These are phyloP conservation scores for Anastatica hierochuntica DNA, from an alignment of 345 rosid species.

Conservation along the genomic window DNA sequence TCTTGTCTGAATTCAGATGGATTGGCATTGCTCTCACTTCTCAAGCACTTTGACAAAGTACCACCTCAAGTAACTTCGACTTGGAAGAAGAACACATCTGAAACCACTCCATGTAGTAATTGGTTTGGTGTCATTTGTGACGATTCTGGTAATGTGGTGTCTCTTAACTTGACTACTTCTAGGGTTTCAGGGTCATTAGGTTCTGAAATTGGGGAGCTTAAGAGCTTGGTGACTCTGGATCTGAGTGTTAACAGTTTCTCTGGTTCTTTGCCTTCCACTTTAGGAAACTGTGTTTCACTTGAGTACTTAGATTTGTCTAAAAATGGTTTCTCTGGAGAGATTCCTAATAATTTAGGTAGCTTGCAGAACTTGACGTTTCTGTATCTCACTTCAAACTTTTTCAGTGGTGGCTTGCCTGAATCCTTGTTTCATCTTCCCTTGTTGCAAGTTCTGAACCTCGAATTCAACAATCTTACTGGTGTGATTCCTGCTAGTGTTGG, in stretches of 20 bases:
- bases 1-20: constrained; percentile 41
- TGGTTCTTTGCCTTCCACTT: constrained; percentile 34
- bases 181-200: constrained; percentile 52
- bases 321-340: constrained; percentile 41
- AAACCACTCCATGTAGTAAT: constrained; percentile 38
- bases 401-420: constrained; percentile 41
- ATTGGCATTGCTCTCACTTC: constrained; percentile 38
- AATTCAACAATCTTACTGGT: constrained; percentile 43
- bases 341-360: constrained; percentile 34
- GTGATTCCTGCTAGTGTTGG: constrained; percentile 50
- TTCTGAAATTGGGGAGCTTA: constrained; percentile 43
- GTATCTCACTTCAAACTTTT: constrained; percentile 34
- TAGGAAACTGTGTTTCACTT: constrained; percentile 46
- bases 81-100: constrained; percentile 40
- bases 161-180: constrained; percentile 36
- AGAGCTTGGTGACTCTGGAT: constrained; percentile 34
- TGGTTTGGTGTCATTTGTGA: constrained; percentile 57
- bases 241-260: constrained; percentile 38
- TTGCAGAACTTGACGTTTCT: constrained; percentile 27
- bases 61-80: constrained; percentile 31
- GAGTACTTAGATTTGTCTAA: constrained; percentile 38
- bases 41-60: constrained; percentile 32
- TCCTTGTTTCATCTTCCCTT: constrained; percentile 33
- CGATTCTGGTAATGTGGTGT: constrained; percentile 19
- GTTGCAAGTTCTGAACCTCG: constrained; percentile 31